Base-by-base conservation (phyloP, 108 stramenopile species). In the Cyclotella kingstonii region DNA sequence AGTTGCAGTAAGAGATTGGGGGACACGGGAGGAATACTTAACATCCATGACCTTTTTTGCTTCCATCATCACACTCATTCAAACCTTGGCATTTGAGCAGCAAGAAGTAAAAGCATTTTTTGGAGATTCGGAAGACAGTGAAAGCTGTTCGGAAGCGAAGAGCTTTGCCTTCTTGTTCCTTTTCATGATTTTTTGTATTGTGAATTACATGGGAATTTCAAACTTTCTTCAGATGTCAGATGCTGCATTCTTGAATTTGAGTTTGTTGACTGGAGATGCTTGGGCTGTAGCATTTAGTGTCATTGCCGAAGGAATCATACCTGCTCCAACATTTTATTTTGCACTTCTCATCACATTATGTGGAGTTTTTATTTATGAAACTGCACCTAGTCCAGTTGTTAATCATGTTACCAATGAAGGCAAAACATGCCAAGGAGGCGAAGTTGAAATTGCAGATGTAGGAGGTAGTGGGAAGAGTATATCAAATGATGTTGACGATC, bases 361-460 rank as follows among this genome's bases (percentile, higher is more conserved):
- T 29, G 98, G 98, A 40, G 84, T 97, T 6, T 36, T 91, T 28
- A 45, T 95, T 9, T 98, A 98, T 66, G 93, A 98, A 54, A 89
- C 86, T 60, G 87, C 84, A 47, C 81, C 88, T 23, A 79, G 84
- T 50, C 86, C 87, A 39, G 79, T 78, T 9, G 50, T 66, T 4
- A 39, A 70, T 9, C 65, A 68, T 3, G 19, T 30, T 21, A 30
- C 43, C 39, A 44, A 26, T 14, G 15, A 55, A 27, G 65, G 38
- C 12, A 54, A 40, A 26, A 17, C 14, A 2, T 17, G 40, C 1
- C 1, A 26, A 36, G 42, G 36, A 18, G 55, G 44, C 9, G 63
- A 64, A 22, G 59, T 73, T 52, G 60, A 73, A 46, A 28, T 72
- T 30, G 35, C 23, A 19, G 69, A 70, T 49, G 25, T 34, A 3